These are phyloP conservation scores for Echria macrotheca DNA, from an alignment of 495 filamentous ascomycete species.

Conservation along the genomic window DNA sequence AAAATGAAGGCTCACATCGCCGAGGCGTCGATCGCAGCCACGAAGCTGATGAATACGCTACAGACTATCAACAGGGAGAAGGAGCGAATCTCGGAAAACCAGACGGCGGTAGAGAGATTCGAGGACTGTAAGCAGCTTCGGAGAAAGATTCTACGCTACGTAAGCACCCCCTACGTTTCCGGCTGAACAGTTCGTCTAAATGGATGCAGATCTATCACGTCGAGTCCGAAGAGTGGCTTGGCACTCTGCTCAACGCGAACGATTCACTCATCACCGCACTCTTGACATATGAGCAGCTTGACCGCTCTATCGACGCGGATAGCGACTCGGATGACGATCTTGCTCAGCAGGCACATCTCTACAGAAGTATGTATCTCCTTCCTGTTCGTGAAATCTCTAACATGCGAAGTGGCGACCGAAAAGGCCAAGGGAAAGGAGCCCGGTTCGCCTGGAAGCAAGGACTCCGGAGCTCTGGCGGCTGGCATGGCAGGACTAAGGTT, in stretches of 20 bases:
- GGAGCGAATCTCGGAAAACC: conserved; percentile 80
- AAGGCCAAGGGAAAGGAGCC: conserved; percentile 46
- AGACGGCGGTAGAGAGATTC: conserved; percentile 67
- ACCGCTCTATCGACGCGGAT: conserved; percentile 94
- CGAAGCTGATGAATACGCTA: conserved; percentile 83
- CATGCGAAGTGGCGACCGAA: conserved; percentile 41
- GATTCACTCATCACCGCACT: conserved; percentile 85
- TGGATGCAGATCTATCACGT: conserved; percentile 63
- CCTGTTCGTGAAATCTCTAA: background rate
- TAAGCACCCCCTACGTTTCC: conserved; percentile 25
- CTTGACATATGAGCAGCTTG: conserved; percentile 89
- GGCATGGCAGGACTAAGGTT: conserved; percentile 38
- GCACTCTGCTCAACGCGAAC: conserved; percentile 73
- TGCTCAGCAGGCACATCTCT: conserved; percentile 50
- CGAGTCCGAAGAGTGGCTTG: conserved; percentile 77
- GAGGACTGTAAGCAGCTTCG: conserved; percentile 81
- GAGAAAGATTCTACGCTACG: conserved; percentile 78
- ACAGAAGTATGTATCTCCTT: conserved; percentile 38
- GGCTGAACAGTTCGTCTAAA: background rate
- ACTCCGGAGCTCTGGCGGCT: conserved; percentile 24
- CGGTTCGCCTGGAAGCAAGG: conserved; percentile 31
- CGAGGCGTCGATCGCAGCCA: conserved; percentile 78
- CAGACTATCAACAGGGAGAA: conserved; percentile 88
- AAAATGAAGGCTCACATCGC: conserved; percentile 78
- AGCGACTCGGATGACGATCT: conserved; percentile 82